A percentile compares a stretch with the other conserved stretches of the same genome.
Conservation (phyloP, 208 protist species). For the Leishmania aethiopica region DNA sequence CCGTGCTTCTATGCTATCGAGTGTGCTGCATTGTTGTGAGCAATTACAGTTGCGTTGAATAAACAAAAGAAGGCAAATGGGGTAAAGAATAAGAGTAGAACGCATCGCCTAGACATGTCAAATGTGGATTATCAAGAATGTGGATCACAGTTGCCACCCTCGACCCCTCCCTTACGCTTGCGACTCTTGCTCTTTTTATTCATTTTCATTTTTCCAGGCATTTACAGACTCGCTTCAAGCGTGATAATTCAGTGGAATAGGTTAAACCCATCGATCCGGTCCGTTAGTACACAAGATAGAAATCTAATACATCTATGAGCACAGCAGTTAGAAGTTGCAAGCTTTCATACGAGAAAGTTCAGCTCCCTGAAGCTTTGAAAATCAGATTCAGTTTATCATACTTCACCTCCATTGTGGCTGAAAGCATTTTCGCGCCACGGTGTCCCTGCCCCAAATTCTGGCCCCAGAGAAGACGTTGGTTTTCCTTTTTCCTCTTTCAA, state of each 20-base stretch:
- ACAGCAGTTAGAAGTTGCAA: neutral
- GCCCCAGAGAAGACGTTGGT: no score
- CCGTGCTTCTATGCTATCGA: constrained; percentile 11
- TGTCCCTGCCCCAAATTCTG: no score
- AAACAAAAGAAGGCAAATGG: neutral
- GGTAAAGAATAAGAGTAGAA: neutral
- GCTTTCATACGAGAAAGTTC: neutral
- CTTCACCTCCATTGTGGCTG: no score
- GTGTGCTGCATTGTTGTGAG: neutral
- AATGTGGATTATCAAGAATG: neutral
- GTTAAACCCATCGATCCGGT: neutral
- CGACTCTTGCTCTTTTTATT: neutral
- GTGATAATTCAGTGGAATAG: neutral
- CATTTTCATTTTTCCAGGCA: neutral
- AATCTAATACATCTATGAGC: neutral
- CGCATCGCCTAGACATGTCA: neutral
- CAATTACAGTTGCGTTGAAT: neutral
- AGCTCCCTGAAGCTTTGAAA: neutral
- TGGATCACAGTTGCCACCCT: neutral
- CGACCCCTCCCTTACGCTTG: neutral
- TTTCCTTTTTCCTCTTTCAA: no score
- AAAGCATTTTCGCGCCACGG: no score
- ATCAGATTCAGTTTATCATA: neutral
- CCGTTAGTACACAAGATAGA: neutral
- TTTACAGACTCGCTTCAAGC: neutral